Base-by-base conservation (phyloP, 2,329 filamentous ascomycete species). In the Apiospora kogelbergensis region DNA sequence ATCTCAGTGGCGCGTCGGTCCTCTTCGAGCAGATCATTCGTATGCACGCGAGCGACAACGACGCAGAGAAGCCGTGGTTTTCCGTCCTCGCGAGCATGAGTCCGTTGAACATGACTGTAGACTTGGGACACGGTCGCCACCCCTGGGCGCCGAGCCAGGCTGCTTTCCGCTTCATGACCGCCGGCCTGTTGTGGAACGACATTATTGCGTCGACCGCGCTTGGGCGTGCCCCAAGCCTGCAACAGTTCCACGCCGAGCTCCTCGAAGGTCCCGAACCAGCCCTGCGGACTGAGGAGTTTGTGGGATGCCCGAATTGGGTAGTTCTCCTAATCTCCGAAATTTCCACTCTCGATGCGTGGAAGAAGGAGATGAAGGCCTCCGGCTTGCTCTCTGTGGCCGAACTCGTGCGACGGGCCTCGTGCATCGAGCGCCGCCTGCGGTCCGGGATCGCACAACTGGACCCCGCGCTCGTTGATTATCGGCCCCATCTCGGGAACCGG, bases 281-380 rank as follows among this genome's bases (percentile, higher is more conserved):
- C 1, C 76, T 85, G 46, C 79, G 80, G 66, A 80, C 90, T 68
- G 83, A 85, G 65, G 82, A 85, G 41, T 84, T 88, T 65, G 77
- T 87, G 48, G 88, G 89, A 1, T 81, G 87, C 70, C 80, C 86
- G 60, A 90, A 89, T 75, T 88, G 86, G 86, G 83, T 84, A 0
- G 72, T 90, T 63, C 77, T 86, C 63, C 78, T 83, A n/a, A 82
- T 91, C 57, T 84, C 84, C 15, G 83, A 88, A 24, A 84, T 88
- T 63, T 80, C 87, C 17, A 76, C 81, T 0, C 80, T 91, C 7
- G 83, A 87, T 66, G 81, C 83, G 1, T 89, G 85, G 84, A 90
- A 89, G 77, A 83, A 84, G 72, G 90, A 89, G 77, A 83, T 83
- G 72, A 82, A 80, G 64, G 75, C 76, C 63, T 72, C 75, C 5